Base-by-base conservation (phyloP, 192 early-diverging fungal genomes). In the Coemansia sp. region DNA sequence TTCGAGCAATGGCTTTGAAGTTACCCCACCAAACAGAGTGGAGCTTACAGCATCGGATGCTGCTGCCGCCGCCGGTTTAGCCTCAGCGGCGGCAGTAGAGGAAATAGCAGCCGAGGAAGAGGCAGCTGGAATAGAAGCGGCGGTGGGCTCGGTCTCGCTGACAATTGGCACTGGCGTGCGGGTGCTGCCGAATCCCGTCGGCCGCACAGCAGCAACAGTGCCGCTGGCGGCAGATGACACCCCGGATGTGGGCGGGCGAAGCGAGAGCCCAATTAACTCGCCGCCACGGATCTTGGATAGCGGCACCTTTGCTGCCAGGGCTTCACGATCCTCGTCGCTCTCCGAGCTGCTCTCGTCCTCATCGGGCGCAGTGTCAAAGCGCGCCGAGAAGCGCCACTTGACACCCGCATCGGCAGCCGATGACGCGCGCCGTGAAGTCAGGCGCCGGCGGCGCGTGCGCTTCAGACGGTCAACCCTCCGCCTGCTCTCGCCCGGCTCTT, bases 271-370 rank as follows among this genome's bases (percentile, higher is more conserved):
- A 22, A 78, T 71, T 10, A 78, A 65, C 58, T 78, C 75, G 21
- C 75, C 75, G 25, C 75, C 75, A 11, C 75, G 69, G 35, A 78
- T 78, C 55, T 65, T 71, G 19, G 57, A 44, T 23, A 54, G 43
- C 6, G 75, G 75, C 27, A 78, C 75, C 51, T 78, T 78, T 18
- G 75, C 57, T 0, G 75, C 51, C 28, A 78, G 35, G 16, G 75
- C 75, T 19, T 68, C 69, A 33, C 75, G 75, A 38, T 78, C 75
- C 24, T 71, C 65, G 29, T 78, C 75, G 50, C 67, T 76, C 21
- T 71, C 69, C 3, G 60, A 56, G 47, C 65, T 65, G 32, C 55
- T 50, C 0, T 30, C 56, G 2, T 49, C 55, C 5, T 67, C 44
- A 40, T 71, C 75, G 2, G 60, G 40, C 22, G 50, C 11, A 2